Percentiles rank a stretch among this genome's conserved stretches.
Conservation (phyloP, 2,329 filamentous ascomycete species). For the Colletotrichum australisinense region DNA sequence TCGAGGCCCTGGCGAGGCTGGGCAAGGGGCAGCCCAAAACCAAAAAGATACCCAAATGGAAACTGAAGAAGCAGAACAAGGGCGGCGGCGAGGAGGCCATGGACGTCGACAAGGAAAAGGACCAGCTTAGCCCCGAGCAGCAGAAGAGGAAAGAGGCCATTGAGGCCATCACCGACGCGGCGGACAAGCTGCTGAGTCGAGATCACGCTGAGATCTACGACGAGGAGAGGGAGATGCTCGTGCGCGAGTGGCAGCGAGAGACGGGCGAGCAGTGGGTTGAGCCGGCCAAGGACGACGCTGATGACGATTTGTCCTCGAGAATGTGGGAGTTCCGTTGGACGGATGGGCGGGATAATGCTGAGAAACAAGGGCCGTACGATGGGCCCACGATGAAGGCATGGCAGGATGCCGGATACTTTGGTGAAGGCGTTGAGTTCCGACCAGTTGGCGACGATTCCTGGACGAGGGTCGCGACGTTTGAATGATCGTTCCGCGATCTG, state of each 20-base stretch:
- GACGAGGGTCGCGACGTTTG: slow-evolving; percentile 63
- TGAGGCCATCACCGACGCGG: slow-evolving; percentile 86
- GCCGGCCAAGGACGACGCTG: slow-evolving; percentile 48
- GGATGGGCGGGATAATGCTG: slow-evolving; percentile 83
- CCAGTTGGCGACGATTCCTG: slow-evolving; percentile 67
- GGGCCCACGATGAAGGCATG: slow-evolving; percentile 87
- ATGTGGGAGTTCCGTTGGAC: slow-evolving; percentile 96
- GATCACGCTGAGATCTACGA: slow-evolving; percentile 95
- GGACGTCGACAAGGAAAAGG: slow-evolving; percentile 73
- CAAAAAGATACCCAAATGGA: slow-evolving; percentile 73
- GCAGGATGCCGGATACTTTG: slow-evolving; percentile 93
- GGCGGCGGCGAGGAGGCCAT: slow-evolving; percentile 65
- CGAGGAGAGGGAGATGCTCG: slow-evolving; percentile 83
- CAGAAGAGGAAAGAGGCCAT: slow-evolving; percentile 78
- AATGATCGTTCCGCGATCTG: slow-evolving; percentile 30
- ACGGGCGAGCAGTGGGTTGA: slow-evolving; percentile 86
- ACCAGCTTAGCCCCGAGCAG: slow-evolving; percentile 75
- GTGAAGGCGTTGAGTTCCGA: slow-evolving; percentile 85
- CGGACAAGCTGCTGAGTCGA: slow-evolving; percentile 85
- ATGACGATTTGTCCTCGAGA: slow-evolving; percentile 41
- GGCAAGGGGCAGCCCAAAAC: slow-evolving; percentile 72
- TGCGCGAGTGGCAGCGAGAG: slow-evolving; percentile 85
- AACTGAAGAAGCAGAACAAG: slow-evolving; percentile 74
- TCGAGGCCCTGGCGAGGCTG: slow-evolving; percentile 88
- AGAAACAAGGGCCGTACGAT: slow-evolving; percentile 89